phyloP scores from a whole-genome alignment of 2,329 filamentous ascomycete genomes.

The Davidsoniella virescens region DNA sequence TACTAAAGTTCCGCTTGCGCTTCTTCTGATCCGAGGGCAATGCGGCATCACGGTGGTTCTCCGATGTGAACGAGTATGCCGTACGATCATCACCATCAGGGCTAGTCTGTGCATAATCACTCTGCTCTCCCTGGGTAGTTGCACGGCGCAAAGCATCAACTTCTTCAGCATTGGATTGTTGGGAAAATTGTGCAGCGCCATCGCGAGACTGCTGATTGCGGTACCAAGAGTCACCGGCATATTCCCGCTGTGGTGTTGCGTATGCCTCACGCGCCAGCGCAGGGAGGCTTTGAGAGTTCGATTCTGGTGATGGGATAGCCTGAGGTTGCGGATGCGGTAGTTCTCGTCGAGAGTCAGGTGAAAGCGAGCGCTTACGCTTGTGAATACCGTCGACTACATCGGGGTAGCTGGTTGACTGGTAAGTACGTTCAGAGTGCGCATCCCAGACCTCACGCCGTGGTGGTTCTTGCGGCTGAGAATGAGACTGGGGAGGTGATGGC shows the following conservation, averaged over 20 bases:
- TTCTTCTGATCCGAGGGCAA: slow-evolving; percentile 49
- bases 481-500: slow-evolving; percentile 3
- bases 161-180: slow-evolving; percentile 34
- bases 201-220: slow-evolving; percentile 29
- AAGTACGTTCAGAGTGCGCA: slow-evolving; percentile 6
- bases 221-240: slow-evolving; percentile 34
- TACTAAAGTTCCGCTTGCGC: slow-evolving; percentile 72
- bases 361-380: slow-evolving; percentile 56
- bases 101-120: slow-evolving; percentile 14
- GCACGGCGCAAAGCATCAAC: slow-evolving; percentile 29
- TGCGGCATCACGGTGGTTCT: slow-evolving; percentile 31
- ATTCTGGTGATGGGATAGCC: slow-evolving; percentile 1
- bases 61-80: slow-evolving; percentile 26
- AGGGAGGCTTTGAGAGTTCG: slow-evolving; percentile 2
- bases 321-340: slow-evolving; percentile 17
- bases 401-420: slow-evolving; percentile 8
- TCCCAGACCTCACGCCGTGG: slow-evolving; percentile 10
- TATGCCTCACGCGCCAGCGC: slow-evolving; percentile 22
- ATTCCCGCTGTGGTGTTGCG: slow-evolving; percentile 25
- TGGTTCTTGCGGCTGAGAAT: slow-evolving; percentile 4
- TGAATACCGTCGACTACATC: slow-evolving; percentile 30
- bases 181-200: slow-evolving; percentile 29
- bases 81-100: slow-evolving; percentile 15
- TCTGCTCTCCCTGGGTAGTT: slow-evolving; percentile 36
- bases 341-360: slow-evolving; percentile 33